Percentiles rank a stretch among this genome's conserved stretches.
Evolutionary conservation across 225 moss, liverwort and hornwort genomes (phyloP).

Genomic region (Sphagnum contortum): DNA sequence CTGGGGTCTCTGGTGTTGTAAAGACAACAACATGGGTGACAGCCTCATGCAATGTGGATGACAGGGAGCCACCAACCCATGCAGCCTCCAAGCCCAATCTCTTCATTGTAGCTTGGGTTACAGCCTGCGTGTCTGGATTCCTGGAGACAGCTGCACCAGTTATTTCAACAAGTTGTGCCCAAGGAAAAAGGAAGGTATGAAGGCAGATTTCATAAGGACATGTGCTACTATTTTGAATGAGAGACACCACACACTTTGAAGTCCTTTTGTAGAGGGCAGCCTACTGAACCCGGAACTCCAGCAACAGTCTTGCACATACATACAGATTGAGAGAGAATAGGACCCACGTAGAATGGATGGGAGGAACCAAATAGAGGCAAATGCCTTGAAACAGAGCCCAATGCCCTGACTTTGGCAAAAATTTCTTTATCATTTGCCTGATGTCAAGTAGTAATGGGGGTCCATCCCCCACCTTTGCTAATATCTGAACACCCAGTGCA

Average conservation of each 20-base stretch:
- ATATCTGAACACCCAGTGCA: constrained; percentile 2
- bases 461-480: constrained; percentile 6
- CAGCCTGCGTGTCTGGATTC: constrained; percentile 8
- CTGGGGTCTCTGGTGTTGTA: background rate
- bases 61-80: constrained; percentile 4
- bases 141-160: background rate
- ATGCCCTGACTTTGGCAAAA: constrained; percentile 1
- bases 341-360: constrained; percentile 12
- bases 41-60: background rate
- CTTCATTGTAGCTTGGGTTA: constrained; percentile 5
- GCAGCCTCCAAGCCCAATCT: constrained; percentile 5
- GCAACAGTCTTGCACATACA: too few relatives aligned
- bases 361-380: constrained; percentile 7
- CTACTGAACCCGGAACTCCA: too few relatives aligned
- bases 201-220: background rate
- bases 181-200: too few relatives aligned
- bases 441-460: background rate
- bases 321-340: background rate
- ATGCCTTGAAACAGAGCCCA: constrained; percentile 9
- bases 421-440: constrained; percentile 2
- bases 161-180: background rate
- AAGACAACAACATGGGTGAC: constrained; percentile 12
- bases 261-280: too few relatives aligned
- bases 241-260: background rate
- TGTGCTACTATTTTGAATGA: background rate